Conservation (phyloP, 116 monocot genomes). For the Papilionanthe hybrid region DNA sequence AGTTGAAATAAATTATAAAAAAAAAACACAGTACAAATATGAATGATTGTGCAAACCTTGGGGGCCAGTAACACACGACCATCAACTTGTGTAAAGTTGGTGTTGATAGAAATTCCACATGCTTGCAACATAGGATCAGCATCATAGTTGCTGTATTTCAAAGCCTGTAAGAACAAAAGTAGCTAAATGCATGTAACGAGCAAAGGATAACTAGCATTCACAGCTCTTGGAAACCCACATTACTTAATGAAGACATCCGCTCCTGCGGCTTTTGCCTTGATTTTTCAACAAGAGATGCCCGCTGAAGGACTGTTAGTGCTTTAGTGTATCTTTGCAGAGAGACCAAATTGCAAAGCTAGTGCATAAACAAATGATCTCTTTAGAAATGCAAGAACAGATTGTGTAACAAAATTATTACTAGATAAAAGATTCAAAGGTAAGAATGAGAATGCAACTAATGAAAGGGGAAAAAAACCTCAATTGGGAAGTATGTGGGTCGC, state of each 20-base stretch:
- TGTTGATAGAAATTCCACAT: conserved; percentile 51
- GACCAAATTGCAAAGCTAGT: conserved; percentile 57
- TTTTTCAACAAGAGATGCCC: conserved; percentile 80
- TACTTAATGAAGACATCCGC: conserved; percentile 55
- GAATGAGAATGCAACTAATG: background rate
- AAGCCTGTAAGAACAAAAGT: conserved; percentile 27
- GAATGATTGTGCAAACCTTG: conserved; percentile 30
- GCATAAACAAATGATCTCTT: background rate
- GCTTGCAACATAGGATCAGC: conserved; percentile 59
- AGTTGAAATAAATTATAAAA: background rate
- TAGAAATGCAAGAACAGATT: background rate
- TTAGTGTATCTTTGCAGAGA: conserved; percentile 82
- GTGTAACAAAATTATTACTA: background rate
- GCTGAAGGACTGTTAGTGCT: conserved; percentile 52
- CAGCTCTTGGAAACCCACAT: conserved; percentile 21
- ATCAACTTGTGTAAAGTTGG: conserved; percentile 60
- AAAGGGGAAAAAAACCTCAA: conserved; percentile 44
- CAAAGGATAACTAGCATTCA: background rate
- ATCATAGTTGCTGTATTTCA: conserved; percentile 57
- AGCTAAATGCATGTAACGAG: background rate
- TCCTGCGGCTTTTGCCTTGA: conserved; percentile 88
- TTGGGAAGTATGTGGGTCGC: conserved; percentile 64
- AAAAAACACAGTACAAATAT: background rate
- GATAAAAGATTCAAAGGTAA: background rate
- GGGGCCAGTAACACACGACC: conserved; percentile 70